Evolutionary conservation across 345 rosid species (phyloP).

Genomic region (Reutealis trisperma): DNA sequence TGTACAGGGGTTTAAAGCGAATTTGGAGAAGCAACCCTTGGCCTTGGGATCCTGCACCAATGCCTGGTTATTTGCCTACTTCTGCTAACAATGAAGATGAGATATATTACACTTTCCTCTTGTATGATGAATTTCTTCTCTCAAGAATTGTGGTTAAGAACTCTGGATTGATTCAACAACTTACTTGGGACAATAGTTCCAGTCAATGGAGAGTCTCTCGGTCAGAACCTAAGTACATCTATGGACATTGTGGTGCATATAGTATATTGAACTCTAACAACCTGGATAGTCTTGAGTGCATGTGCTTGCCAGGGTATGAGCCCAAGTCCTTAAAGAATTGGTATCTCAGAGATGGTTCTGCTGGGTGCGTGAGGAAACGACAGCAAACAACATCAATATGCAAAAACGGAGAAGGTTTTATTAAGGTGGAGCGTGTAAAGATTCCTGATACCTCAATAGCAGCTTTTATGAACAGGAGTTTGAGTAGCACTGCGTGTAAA

Average conservation of each 20-base stretch:
- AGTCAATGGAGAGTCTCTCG: conserved; percentile 49
- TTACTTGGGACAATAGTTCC: conserved; percentile 5
- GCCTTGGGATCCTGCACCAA: conserved; percentile 5
- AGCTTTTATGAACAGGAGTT: conserved; percentile 38
- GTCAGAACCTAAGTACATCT: conserved; percentile 38
- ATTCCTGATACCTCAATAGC: conserved; percentile 45
- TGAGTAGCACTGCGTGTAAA: conserved; percentile 43
- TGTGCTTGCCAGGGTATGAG: conserved; percentile 64
- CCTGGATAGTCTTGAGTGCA: conserved; percentile 32
- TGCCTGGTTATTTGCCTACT: conserved; percentile 1
- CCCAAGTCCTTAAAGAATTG: conserved; percentile 51
- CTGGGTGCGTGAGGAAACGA: conserved; percentile 54
- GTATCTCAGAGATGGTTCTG: conserved; percentile 53
- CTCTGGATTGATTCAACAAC: background rate
- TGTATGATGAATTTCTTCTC: background rate
- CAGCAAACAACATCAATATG: background rate
- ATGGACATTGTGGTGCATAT: conserved; percentile 45
- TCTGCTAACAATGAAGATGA: conserved; percentile 19
- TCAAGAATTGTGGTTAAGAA: background rate
- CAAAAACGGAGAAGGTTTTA: conserved; percentile 18
- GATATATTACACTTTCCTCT: background rate
- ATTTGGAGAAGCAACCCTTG: conserved; percentile 18
- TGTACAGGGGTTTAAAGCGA: background rate
- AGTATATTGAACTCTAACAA: background rate
- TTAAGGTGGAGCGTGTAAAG: conserved; percentile 33